Evolutionary conservation across 805 yeast species (phyloP).

Genomic region (Sugiyamaella floridensis): DNA sequence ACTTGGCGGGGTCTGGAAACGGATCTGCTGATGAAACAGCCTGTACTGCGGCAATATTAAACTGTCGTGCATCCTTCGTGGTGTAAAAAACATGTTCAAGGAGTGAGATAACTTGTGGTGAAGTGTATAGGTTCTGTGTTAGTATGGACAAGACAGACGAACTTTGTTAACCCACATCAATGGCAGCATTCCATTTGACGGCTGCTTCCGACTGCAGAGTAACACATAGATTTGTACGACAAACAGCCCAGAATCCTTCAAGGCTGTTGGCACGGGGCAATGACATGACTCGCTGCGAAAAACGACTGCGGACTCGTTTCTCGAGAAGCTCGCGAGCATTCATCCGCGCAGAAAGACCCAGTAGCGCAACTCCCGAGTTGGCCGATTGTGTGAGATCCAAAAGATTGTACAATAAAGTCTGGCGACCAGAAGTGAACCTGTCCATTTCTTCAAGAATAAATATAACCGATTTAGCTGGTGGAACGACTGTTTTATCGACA

Average conservation of each 20-base stretch:
- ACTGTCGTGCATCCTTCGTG: constrained; percentile 47
- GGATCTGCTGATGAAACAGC: constrained; percentile 25
- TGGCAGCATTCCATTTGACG: constrained; percentile 18
- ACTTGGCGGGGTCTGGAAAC: constrained; percentile 18
- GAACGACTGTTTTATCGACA: neutral
- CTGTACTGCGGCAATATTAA: constrained; percentile 14
- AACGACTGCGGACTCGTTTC: constrained; percentile 84
- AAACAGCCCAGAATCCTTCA: constrained; percentile 46
- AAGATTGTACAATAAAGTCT: constrained; percentile 77
- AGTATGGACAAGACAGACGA: neutral
- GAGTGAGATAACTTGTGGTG: constrained; percentile 31
- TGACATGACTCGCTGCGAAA: constrained; percentile 68
- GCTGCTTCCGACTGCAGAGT: constrained; percentile 16
- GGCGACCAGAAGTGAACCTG: constrained; percentile 63
- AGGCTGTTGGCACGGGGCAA: constrained; percentile 46
- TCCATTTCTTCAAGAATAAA: constrained; percentile 85
- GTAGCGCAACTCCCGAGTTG: constrained; percentile 65
- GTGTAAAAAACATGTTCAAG: constrained; percentile 49
- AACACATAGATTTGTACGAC: constrained; percentile 35
- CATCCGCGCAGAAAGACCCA: constrained; percentile 71
- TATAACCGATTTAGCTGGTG: constrained; percentile 44
- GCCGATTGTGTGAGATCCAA: constrained; percentile 78
- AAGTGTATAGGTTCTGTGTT: neutral
- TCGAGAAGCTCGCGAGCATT: constrained; percentile 78
- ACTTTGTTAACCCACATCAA: constrained; percentile 18